Evolutionary conservation across 2,329 filamentous ascomycete genomes (phyloP), one percentile per base, ranked within the genome.

Genomic region (Fusarium nanum): DNA sequence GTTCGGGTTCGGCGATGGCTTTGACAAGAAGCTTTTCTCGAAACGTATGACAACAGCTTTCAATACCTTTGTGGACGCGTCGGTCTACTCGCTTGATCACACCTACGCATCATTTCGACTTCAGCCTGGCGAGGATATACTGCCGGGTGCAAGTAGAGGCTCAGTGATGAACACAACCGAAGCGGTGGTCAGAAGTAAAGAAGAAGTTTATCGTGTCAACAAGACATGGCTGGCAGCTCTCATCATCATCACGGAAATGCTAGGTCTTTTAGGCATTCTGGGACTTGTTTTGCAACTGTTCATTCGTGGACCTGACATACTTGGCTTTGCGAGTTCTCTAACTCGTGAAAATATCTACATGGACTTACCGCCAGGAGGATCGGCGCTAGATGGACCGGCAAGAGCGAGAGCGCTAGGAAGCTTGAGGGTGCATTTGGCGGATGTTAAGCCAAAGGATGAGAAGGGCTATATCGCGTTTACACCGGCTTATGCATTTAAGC

Each of bases 271-370:
- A 4, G 66, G 63, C 1, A 47, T 67, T 6, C 5, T 22, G 0
- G 66, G 63, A 13, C 34, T 64, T 27, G 28, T 30, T 1, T 13
- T 69, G 2, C 27, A 52, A 12, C 4, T 13, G 3, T 18, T 64
- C 14, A 64, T 67, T 14, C 37, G 44, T 1, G 66, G 66, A 16
- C 63, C 63, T 7, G 66, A 69, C 8, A 40, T 69, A 5, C 40
- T 69, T 2, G 66, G 63, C 4, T 69, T 60, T 7, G 63, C 59
- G 12, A 69, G 66, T 12, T 60, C 66, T 3, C 18, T 69, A 11
- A 64, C 66, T 2, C 44, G 66, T 11, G 63, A 69, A 2, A 69
- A 69, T 12, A 27, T 40, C 1, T n/a, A 67, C 5, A 46, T 67
- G 10, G 25, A 45, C 8, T 11, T 67, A 1, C 42, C 58, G 2